Evolutionary conservation across 805 yeast species (phyloP), one percentile per base, ranked within the genome.

Genomic region (Nakazawaea wickerhamii): DNA sequence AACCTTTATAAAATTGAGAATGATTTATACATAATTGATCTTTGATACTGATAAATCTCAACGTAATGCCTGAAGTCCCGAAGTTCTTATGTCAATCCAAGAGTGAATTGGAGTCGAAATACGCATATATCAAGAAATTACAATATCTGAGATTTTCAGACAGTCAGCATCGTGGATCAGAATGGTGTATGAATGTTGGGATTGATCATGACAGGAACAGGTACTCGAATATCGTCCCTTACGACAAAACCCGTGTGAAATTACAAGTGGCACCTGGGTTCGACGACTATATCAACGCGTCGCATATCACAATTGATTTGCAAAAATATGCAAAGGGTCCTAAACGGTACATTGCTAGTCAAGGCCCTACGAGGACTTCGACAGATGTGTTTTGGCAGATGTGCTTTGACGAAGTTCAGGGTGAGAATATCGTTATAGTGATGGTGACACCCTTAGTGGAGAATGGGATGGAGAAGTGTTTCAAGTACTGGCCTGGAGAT

Each of bases 371-470:
- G n/a, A 37, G 45, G 0, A 36, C 43, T 13, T 73, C 79, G 1
- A 51, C 55, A 13, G 62, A 58, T 31, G 68, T 68, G 37, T 75
- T 75, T 50, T 75, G 80, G 79, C 60, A 68, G 30, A 61, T 54
- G 64, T 57, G 59, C 40, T 49, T 50, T 37, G 50, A 55, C 22
- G 51, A 60, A n/a, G 46, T 54, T 10, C 14, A 39, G 23, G 46
- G 49, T 4, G 34, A 48, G 18, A 44, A 48, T 6, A 71, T 78
- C 3, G 74, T 76, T 1, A 64, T 84, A 9, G 77, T 83, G 13
- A 84, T 84, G 91, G 73, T 84, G 30, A 84, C 95, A 0, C 87
- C 93, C 0, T 60, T 86, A 23, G 50, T 47, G 11, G 79, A 73
- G 48, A 48, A 53, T 9, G 63, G 63, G 2, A 49, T 61, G 26